Evolutionary conservation across 345 rosid genomes (phyloP).

Genomic region (Pugionium dolabratum): DNA sequence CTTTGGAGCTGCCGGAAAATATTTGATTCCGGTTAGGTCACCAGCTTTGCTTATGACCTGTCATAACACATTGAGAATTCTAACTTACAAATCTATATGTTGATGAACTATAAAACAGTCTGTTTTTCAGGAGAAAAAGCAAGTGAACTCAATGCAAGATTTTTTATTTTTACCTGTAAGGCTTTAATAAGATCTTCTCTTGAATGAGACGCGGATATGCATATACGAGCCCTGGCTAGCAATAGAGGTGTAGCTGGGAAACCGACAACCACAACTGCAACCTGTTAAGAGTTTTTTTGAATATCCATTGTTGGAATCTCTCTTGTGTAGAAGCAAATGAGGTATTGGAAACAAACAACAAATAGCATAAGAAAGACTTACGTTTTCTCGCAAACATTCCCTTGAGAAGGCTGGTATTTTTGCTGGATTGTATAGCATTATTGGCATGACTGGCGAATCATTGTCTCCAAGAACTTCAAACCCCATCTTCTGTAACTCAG

Average conservation of each 20-base stretch:
- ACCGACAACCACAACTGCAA: slow-evolving; percentile 63
- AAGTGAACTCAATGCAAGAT: neutral
- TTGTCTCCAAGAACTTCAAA: slow-evolving; percentile 96
- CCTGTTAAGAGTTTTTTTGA: slow-evolving; percentile 31
- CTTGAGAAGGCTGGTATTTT: slow-evolving; percentile 97
- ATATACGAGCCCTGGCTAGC: slow-evolving; percentile 82
- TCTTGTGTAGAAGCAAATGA: neutral
- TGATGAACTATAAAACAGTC: neutral
- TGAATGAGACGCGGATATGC: slow-evolving; percentile 78
- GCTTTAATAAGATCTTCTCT: slow-evolving; percentile 71
- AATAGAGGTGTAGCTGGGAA: slow-evolving; percentile 74
- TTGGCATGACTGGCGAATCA: slow-evolving; percentile 98
- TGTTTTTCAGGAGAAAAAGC: neutral
- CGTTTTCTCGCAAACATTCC: slow-evolving; percentile 78
- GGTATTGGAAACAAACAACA: neutral
- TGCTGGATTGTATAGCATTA: slow-evolving; percentile 96
- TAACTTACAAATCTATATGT: neutral
- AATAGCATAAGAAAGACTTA: slow-evolving; percentile 25
- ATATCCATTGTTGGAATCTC: neutral
- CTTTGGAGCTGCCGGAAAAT: slow-evolving; percentile 73
- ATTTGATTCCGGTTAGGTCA: slow-evolving; percentile 78
- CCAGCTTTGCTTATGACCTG: slow-evolving; percentile 82
- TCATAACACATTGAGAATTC: neutral
- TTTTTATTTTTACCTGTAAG: slow-evolving; percentile 50
- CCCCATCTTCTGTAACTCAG: slow-evolving; percentile 92